phyloP scores from a whole-genome alignment of 768 basidiomycete genomes.

The Filobasidium floriforme region DNA sequence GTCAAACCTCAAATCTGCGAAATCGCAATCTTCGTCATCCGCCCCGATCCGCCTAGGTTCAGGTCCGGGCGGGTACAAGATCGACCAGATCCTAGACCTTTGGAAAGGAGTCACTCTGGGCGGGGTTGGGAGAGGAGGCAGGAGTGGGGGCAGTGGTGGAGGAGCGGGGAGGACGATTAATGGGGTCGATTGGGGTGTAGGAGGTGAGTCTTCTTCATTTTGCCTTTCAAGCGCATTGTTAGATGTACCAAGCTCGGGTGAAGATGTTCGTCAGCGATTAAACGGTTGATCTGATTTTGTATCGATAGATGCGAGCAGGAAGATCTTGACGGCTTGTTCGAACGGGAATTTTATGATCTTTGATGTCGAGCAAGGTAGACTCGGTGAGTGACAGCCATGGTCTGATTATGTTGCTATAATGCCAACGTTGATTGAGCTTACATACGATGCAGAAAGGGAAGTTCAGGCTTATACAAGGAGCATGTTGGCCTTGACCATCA shows the following conservation, averaged over 20 bases:
- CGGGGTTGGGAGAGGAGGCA: constrained; percentile 34
- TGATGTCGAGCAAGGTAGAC: constrained; percentile 34
- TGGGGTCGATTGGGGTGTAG: constrained; percentile 41
- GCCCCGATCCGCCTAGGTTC: constrained; percentile 13
- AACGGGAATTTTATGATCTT: constrained; percentile 41
- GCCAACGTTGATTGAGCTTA: not conserved
- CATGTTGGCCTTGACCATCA: constrained; percentile 34
- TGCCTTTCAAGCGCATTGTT: not conserved
- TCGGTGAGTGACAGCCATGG: constrained; percentile 28
- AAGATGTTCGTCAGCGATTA: too few relatives aligned
- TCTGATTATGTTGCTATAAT: not conserved
- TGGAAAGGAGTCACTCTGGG: constrained; percentile 35
- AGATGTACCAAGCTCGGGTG: too few relatives aligned
- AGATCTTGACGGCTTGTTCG: constrained; percentile 37
- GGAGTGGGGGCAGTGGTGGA: constrained; percentile 32
- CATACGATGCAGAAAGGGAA: constrained; percentile 12
- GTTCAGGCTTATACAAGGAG: constrained; percentile 30
- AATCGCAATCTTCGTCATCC: not conserved
- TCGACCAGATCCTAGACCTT: constrained; percentile 37
- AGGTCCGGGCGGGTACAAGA: constrained; percentile 34
- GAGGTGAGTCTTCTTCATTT: constrained; percentile 27
- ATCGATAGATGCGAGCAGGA: constrained; percentile 29
- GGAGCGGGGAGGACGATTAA: constrained; percentile 37
- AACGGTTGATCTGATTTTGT: too few relatives aligned
- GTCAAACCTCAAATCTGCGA: constrained; percentile 2